phyloP scores from a whole-genome alignment of 2,329 filamentous ascomycete genomes.

The Didymella exigua region DNA sequence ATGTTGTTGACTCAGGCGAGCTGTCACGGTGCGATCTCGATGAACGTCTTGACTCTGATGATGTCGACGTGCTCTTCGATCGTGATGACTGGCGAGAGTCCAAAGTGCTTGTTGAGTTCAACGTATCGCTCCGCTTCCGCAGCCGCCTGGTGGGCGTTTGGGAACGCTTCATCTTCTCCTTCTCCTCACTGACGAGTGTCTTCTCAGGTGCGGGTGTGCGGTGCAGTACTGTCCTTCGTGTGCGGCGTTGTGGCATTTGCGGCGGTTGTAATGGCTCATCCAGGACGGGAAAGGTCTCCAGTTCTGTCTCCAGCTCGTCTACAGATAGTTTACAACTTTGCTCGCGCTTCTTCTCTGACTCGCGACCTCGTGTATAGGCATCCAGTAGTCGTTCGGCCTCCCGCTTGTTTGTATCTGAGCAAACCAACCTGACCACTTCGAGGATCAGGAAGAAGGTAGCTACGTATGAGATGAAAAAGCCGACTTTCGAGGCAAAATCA shows the following conservation, averaged over 20 bases:
- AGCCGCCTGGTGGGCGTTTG: conserved; percentile 17
- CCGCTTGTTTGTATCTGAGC: conserved; percentile 31
- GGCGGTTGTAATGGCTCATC: conserved; percentile 1
- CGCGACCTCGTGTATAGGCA: conserved; percentile 21
- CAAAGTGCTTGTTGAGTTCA: conserved; percentile 22
- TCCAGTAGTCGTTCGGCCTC: conserved; percentile 32
- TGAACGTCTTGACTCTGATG: conserved; percentile 8
- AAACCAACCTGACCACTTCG: conserved; percentile 28
- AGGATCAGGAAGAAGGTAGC: conserved; percentile 29
- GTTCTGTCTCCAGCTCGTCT: conserved; percentile 8
- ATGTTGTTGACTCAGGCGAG: conserved; percentile 12
- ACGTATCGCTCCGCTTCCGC: conserved; percentile 31
- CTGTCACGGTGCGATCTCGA: conserved; percentile 10
- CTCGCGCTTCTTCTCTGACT: conserved; percentile 3
- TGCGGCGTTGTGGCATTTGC: conserved; percentile 7
- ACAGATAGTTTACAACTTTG: conserved; percentile 3
- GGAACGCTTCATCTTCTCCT: conserved; percentile 13
- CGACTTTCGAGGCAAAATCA: conserved; percentile 14
- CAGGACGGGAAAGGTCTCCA: conserved; percentile 5
- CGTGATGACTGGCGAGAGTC: conserved; percentile 17
- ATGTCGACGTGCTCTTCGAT: conserved; percentile 6
- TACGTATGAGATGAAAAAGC: conserved; percentile 34
- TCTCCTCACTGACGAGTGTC: conserved; percentile 7
- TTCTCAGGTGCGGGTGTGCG: conserved; percentile 11
- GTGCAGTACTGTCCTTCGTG: background rate